These are phyloP conservation scores for Talaromyces wortmannii DNA, from an alignment of 495 filamentous ascomycete genomes.

Conservation along the genomic window DNA sequence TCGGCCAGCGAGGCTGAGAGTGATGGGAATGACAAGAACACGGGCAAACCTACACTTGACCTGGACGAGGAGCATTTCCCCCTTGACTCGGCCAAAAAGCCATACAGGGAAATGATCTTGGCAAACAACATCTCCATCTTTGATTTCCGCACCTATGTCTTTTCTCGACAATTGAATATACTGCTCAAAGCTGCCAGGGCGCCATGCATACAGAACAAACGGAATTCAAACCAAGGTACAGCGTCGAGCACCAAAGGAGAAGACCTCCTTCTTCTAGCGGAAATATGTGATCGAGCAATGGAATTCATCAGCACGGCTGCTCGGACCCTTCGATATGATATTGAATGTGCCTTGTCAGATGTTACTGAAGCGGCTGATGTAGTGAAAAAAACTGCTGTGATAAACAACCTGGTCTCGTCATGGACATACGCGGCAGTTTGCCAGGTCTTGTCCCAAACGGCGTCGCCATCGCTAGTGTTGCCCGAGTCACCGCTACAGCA, in stretches of 20 bases:
- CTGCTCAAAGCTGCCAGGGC: constrained; percentile 77
- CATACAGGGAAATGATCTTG: constrained; percentile 87
- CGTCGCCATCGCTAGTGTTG: constrained; percentile 59
- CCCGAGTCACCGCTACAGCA: constrained; percentile 48
- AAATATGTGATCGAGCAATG: constrained; percentile 70
- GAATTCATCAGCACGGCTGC: constrained; percentile 76
- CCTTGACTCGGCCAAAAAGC: constrained; percentile 66
- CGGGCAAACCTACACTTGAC: constrained; percentile 14
- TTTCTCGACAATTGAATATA: constrained; percentile 78
- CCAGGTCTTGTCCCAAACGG: constrained; percentile 71
- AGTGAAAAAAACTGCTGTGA: constrained; percentile 39
- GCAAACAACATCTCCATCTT: constrained; percentile 97
- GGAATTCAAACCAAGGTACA: constrained; percentile 10
- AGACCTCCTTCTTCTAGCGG: constrained; percentile 67
- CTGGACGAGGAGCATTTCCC: constrained; percentile 38
- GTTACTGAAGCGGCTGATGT: constrained; percentile 14
- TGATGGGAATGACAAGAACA: neutral
- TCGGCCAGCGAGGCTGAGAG: constrained; percentile 4
- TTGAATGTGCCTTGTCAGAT: constrained; percentile 35
- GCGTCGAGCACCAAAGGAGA: constrained; percentile 49
- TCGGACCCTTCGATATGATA: constrained; percentile 69
- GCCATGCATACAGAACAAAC: constrained; percentile 20
- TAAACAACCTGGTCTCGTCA: constrained; percentile 77
- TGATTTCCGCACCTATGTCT: constrained; percentile 92
- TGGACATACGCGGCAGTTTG: constrained; percentile 77